Conservation (phyloP, 345 rosid species). For the Pugionium dolabratum region DNA sequence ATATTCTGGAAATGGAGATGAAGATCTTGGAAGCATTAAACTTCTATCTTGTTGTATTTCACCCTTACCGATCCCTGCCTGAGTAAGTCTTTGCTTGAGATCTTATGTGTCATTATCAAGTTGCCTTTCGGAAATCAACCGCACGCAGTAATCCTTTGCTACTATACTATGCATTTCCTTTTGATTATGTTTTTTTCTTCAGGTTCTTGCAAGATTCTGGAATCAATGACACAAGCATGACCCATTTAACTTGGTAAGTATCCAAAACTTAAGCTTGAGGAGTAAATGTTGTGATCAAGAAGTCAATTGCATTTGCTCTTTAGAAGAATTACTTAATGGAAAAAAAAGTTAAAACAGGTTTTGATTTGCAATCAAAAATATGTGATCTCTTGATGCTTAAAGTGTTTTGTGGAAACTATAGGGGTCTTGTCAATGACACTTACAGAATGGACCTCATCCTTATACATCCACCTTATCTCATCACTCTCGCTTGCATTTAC, state of each 20-base stretch:
- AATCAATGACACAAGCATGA: slow-evolving; percentile 64
- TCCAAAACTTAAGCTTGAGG: background rate
- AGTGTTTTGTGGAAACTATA: slow-evolving; percentile 38
- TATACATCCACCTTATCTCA: slow-evolving; percentile 79
- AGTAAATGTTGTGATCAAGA: slow-evolving; percentile 4
- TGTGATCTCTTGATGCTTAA: slow-evolving; percentile 13
- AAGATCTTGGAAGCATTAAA: slow-evolving; percentile 88
- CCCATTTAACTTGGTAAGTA: slow-evolving; percentile 78
- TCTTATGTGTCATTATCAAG: background rate
- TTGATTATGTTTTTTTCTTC: slow-evolving; percentile 26
- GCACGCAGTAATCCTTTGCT: background rate
- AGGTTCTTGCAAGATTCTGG: slow-evolving; percentile 90
- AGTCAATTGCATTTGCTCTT: too few species aligned
- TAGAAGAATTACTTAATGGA: too few species aligned
- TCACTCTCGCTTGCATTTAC: slow-evolving; percentile 91
- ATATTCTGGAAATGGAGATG: slow-evolving; percentile 98
- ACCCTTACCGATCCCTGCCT: slow-evolving; percentile 84
- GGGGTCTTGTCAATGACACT: slow-evolving; percentile 97
- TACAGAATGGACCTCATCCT: slow-evolving; percentile 96
- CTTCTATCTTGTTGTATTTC: slow-evolving; percentile 90
- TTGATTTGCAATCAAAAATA: slow-evolving; percentile 7
- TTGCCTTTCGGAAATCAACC: background rate
- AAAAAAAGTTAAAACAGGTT: background rate
- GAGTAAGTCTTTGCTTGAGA: slow-evolving; percentile 54
- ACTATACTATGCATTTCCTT: slow-evolving; percentile 3